A percentile compares a stretch with the other conserved stretches of the same genome.
Conservation (phyloP, 352 stramenopile species). For the Globisporangium perplexum region DNA sequence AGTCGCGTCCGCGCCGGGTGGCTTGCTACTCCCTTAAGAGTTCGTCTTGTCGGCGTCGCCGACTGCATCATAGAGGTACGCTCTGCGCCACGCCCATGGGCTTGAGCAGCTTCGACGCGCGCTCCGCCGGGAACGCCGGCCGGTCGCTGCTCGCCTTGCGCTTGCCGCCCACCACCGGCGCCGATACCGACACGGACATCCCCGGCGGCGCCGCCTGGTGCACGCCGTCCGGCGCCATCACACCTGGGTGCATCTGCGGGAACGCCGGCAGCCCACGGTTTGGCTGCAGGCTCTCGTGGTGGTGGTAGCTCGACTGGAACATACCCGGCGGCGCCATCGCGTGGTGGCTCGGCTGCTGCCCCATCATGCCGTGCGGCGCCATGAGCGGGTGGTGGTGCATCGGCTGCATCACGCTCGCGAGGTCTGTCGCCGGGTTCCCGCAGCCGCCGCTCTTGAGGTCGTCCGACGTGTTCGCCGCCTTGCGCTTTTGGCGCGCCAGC, state of each 20-base stretch:
- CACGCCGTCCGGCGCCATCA: slow-evolving; percentile 17
- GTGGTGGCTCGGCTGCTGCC: slow-evolving; percentile 13
- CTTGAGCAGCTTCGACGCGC: slow-evolving; percentile 22
- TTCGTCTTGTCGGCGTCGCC: neutral
- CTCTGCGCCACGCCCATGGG: slow-evolving; percentile 9
- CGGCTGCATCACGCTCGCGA: slow-evolving; percentile 10
- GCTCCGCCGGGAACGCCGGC: slow-evolving; percentile 11
- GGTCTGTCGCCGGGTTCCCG: neutral
- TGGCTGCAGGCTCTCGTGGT: slow-evolving; percentile 11
- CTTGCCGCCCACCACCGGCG: slow-evolving; percentile 28
- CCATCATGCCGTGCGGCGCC: slow-evolving; percentile 15
- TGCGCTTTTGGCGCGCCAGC: slow-evolving; percentile 79
- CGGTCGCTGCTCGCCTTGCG: slow-evolving; percentile 33
- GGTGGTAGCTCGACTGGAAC: slow-evolving; percentile 16
- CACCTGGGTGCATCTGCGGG: slow-evolving; percentile 36
- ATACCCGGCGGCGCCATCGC: slow-evolving; percentile 17
- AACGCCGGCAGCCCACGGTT: slow-evolving; percentile 41
- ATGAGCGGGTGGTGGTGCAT: slow-evolving; percentile 32
- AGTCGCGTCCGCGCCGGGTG: neutral
- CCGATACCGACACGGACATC: slow-evolving; percentile 6
- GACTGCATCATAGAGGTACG: neutral
- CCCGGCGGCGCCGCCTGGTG: slow-evolving; percentile 9
- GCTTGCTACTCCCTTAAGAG: neutral
- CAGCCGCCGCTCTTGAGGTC: slow-evolving; percentile 25
- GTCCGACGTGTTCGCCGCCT: slow-evolving; percentile 39